Conservation (phyloP, 805 yeast genomes). For the Schwanniomyces yamadae region DNA sequence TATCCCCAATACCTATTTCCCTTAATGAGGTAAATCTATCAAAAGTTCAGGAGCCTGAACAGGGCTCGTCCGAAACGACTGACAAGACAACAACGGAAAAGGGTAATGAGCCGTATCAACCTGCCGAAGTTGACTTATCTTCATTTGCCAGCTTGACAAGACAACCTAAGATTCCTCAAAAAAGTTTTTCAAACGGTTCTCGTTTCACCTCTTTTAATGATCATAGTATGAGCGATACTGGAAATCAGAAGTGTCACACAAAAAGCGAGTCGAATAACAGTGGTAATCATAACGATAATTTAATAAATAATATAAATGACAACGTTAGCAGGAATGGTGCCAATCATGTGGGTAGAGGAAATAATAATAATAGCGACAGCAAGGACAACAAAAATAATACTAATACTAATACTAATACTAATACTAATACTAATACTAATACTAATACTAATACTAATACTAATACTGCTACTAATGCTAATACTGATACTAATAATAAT, state of each 20-base stretch:
- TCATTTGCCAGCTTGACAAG: conserved; percentile 45
- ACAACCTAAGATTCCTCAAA: conserved; percentile 30
- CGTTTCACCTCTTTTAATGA: too few relatives aligned
- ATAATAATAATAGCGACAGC: not conserved
- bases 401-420: not conserved
- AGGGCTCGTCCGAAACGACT: conserved; percentile 7
- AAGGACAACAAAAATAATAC: not conserved
- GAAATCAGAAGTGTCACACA: too few relatives aligned
- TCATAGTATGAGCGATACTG: too few relatives aligned
- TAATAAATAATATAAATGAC: too few relatives aligned
- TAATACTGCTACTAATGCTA: not conserved
- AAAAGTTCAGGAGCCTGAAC: conserved; percentile 6
- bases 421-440: not conserved
- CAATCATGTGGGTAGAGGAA: not conserved
- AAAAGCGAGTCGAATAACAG: too few relatives aligned
- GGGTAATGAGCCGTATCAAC: conserved; percentile 37
- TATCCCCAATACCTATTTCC: conserved; percentile 39
- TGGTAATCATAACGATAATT: too few relatives aligned
- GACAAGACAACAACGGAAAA: conserved; percentile 5
- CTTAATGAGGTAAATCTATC: conserved; percentile 23
- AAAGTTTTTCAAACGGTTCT: too few relatives aligned
- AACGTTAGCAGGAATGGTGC: too few relatives aligned
- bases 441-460: not conserved
- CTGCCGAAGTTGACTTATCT: conserved; percentile 46
- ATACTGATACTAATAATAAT: not conserved